phyloP scores from a whole-genome alignment of 768 basidiomycete species.

The Daedaleopsis sinensis region DNA sequence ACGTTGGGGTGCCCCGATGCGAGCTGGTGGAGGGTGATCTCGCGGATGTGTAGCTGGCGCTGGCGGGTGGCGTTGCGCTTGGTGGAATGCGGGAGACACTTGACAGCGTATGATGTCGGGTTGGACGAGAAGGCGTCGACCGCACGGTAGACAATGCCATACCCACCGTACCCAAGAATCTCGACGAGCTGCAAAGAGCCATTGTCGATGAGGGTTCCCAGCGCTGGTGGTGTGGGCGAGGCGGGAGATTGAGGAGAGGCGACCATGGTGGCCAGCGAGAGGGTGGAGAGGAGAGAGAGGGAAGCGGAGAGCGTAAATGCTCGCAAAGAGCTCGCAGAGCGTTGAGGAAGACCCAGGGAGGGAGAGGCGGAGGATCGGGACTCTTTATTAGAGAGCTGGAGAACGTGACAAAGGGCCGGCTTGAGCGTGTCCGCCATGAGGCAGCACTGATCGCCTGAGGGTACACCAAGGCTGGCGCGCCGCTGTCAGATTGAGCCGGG shows the following conservation, averaged over 20 bases:
- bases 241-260: constrained; percentile 35
- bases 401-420: constrained; percentile 35
- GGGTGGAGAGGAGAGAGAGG: constrained; percentile 9
- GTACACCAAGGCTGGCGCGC: constrained; percentile 17
- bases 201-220: constrained; percentile 84
- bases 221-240: constrained; percentile 51
- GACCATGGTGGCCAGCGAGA: constrained; percentile 27
- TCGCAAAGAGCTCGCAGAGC: constrained; percentile 28
- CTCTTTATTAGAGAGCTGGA: constrained; percentile 30
- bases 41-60: constrained; percentile 81
- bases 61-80: constrained; percentile 55
- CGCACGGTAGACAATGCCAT: constrained; percentile 94
- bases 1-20: constrained; percentile 78
- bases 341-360: constrained; percentile 31
- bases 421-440: constrained; percentile 40
- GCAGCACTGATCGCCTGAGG: constrained; percentile 26
- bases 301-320: constrained; percentile 23
- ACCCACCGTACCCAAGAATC: constrained; percentile 90
- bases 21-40: constrained; percentile 81
- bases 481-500: constrained; percentile 18
- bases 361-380: constrained; percentile 17
- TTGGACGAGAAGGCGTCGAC: constrained; percentile 54
- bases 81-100: constrained; percentile 74
- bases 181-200: constrained; percentile 81
- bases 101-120: constrained; percentile 79